Conservation (phyloP, 306 rosid species). For the Glycine soja region DNA sequence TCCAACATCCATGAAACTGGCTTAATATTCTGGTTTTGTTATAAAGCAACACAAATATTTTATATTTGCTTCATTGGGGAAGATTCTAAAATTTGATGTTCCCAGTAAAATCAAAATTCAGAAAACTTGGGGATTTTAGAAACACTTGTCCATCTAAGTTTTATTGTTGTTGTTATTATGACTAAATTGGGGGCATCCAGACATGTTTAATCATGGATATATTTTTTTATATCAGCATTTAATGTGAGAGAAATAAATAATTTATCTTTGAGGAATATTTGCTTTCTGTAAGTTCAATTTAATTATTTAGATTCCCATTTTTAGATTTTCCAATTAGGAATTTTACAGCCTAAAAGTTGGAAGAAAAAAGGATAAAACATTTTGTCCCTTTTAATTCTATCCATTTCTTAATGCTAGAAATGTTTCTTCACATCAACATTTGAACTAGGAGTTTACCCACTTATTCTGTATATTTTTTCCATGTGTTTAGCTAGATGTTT, state of each 20-base stretch:
- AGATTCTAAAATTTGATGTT: conserved; percentile 8
- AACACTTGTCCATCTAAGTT: too few species aligned
- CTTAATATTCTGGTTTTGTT: conserved; percentile 3
- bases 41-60: too few species aligned
- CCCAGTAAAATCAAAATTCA: too few species aligned
- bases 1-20: conserved; percentile 9
- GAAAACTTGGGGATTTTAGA: too few species aligned
- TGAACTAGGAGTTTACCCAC: conserved; percentile 36
- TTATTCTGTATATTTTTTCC: conserved; percentile 43
- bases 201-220: conserved; percentile 16
- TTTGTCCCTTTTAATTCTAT: conserved; percentile 23
- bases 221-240: conserved; percentile 20
- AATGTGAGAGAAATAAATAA: conserved; percentile 20
- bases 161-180: conserved; percentile 18
- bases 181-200: conserved; percentile 6
- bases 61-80: too few species aligned
- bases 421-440: conserved; percentile 25
- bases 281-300: conserved; percentile 5
- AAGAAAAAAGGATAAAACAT: not conserved
- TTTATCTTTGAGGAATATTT: conserved; percentile 6
- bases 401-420: conserved; percentile 33
- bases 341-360: not conserved
- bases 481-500: conserved; percentile 80
- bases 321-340: conserved; percentile 31
- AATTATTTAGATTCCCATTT: conserved; percentile 11